Percentiles rank a stretch among this genome's conserved stretches.
These are phyloP conservation scores for Balamuthia mandrillaris DNA, from an alignment of 208 protist species.

Conservation along the genomic window DNA sequence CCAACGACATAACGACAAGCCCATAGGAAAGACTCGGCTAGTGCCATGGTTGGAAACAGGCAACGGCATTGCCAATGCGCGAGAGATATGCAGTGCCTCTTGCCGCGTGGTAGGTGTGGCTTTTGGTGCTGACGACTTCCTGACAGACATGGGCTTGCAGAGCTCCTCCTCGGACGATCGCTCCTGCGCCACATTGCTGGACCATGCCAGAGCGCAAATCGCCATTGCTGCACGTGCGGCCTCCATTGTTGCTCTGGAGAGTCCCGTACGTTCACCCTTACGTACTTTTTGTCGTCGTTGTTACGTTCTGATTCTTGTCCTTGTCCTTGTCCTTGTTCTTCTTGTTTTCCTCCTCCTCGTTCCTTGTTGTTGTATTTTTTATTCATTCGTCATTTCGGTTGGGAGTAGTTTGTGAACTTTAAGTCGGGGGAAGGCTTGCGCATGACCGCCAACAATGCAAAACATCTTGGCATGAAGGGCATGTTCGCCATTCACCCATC, in stretches of 20 bases:
- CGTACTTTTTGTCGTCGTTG: not conserved
- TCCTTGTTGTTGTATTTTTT: not conserved
- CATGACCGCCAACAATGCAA: not conserved
- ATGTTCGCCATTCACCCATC: constrained; percentile 39
- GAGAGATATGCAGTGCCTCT: not conserved
- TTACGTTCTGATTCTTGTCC: not conserved
- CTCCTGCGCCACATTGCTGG: not conserved
- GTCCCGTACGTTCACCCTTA: not conserved
- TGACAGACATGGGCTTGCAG: constrained; percentile 40
- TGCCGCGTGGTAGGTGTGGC: constrained; percentile 7
- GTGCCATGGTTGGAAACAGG: constrained; percentile 32
- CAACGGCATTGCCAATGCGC: not conserved
- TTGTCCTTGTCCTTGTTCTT: not conserved
- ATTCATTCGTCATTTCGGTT: not conserved
- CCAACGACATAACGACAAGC: no score
- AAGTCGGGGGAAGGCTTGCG: not conserved
- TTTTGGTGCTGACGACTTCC: constrained; percentile 26
- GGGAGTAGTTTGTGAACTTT: constrained; percentile 25
- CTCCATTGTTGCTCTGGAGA: constrained; percentile 6
- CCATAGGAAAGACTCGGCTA: not conserved
- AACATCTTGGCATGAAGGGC: not conserved
- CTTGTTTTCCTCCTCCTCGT: no score
- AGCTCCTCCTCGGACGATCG: not conserved
- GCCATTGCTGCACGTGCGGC: constrained; percentile 9
- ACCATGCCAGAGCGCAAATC: not conserved